Percentiles rank a stretch among this genome's conserved stretches.
These are phyloP conservation scores for Scenedesmus sp. DNA, from an alignment of 163 green algal species.

Conservation along the genomic window DNA sequence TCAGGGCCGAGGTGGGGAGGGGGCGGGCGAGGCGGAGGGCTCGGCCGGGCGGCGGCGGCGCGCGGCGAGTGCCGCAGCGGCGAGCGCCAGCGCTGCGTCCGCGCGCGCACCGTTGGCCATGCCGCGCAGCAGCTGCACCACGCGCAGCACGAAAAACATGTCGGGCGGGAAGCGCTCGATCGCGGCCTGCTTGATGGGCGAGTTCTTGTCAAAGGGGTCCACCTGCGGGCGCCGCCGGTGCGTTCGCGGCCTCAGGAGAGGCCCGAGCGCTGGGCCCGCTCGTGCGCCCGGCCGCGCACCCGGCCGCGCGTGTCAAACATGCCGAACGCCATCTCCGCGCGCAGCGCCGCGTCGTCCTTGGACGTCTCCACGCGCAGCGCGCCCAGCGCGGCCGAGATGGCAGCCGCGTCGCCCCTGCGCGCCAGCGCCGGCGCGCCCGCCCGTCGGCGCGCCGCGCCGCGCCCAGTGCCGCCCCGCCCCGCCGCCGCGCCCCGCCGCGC, in stretches of 20 bases:
- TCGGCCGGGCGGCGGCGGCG: background rate
- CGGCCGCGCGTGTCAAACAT: conserved; percentile 93
- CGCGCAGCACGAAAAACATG: conserved; percentile 96
- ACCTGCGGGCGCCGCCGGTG: conserved; percentile 58
- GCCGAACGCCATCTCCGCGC: conserved; percentile 80
- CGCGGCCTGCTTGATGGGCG: conserved; percentile 80
- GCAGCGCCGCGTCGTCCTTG: conserved; percentile 55
- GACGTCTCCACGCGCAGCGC: conserved; percentile 70
- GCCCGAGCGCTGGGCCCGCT: background rate
- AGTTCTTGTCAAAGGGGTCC: conserved; percentile 87
- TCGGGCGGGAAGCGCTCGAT: conserved; percentile 91
- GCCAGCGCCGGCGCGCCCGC: background rate
- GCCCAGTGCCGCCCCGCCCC: no score
- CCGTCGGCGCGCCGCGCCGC: background rate
- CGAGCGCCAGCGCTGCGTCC: background rate
- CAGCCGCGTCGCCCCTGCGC: conserved; percentile 47
- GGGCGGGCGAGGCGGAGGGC: background rate
- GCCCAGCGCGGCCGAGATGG: conserved; percentile 60
- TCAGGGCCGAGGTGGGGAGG: background rate
- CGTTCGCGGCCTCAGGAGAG: background rate
- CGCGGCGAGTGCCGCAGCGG: background rate
- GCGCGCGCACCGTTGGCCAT: conserved; percentile 67
- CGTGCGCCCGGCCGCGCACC: conserved; percentile 34
- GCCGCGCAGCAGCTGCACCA: conserved; percentile 91
- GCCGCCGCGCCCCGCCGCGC: no score